Evolutionary conservation across 768 basidiomycete genomes (phyloP).

Genomic region (Agrocybe praecox): DNA sequence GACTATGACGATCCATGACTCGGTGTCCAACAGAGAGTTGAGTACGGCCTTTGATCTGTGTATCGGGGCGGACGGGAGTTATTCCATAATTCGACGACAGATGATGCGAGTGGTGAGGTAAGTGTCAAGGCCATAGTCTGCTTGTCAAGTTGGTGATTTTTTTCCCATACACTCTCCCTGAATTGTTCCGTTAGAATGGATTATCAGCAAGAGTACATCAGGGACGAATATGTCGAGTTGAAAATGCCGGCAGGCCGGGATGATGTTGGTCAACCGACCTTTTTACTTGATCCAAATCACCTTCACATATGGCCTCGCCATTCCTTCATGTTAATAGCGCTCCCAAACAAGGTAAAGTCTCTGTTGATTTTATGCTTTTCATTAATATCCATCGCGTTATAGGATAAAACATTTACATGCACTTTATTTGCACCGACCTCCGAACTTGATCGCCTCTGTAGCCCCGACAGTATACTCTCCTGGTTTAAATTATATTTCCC

Average conservation of each 20-base stretch:
- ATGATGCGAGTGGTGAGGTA: slow-evolving; percentile 95
- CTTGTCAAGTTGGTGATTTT: slow-evolving; percentile 18
- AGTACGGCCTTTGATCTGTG: slow-evolving; percentile 72
- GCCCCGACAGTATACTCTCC: slow-evolving; percentile 53
- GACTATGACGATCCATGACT: slow-evolving; percentile 54
- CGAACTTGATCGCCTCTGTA: slow-evolving; percentile 70
- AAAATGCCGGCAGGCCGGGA: slow-evolving; percentile 86
- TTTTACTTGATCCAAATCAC: slow-evolving; percentile 90
- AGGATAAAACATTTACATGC: slow-evolving; percentile 98
- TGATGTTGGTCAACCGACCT: slow-evolving; percentile 61
- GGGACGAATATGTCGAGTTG: slow-evolving; percentile 95
- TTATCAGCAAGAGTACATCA: slow-evolving; percentile 94
- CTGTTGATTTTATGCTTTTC: slow-evolving; percentile 21
- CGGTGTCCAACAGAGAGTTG: slow-evolving; percentile 41
- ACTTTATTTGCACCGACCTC: slow-evolving; percentile 89
- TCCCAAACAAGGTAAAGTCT: slow-evolving; percentile 88
- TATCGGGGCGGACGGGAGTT: slow-evolving; percentile 93
- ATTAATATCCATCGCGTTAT: slow-evolving; percentile 21
- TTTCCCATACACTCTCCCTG: slow-evolving; percentile 34
- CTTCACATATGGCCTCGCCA: slow-evolving; percentile 99
- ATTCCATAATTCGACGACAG: slow-evolving; percentile 88
- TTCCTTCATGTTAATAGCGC: slow-evolving; percentile 98
- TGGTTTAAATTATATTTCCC: slow-evolving; percentile 90
- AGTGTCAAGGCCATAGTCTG: slow-evolving; percentile 32
- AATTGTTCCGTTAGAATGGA: slow-evolving; percentile 70